phyloP scores from a whole-genome alignment of 306 rosid species.

The Vicia faba region DNA sequence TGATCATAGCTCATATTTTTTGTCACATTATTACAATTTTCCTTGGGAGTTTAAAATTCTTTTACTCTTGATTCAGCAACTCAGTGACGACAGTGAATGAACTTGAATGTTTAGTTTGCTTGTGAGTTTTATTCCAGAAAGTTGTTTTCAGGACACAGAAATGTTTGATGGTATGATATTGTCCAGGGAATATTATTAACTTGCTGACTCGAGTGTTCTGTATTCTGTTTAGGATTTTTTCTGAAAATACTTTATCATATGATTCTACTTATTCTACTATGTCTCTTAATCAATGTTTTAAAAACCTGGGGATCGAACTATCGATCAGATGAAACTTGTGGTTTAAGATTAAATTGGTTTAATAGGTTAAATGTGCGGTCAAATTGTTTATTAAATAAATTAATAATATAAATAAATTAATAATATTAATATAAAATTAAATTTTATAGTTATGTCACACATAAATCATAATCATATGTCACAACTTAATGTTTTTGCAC shows the following conservation, averaged over 20 bases:
- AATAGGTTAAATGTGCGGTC: too few relatives aligned
- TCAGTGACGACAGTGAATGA: slow-evolving; percentile 34
- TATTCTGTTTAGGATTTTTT: neutral
- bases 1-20: slow-evolving; percentile 47
- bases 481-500: too few relatives aligned
- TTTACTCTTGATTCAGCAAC: slow-evolving; percentile 21
- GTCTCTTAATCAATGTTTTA: neutral
- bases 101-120: slow-evolving; percentile 35
- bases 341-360: too few relatives aligned
- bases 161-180: slow-evolving; percentile 12
- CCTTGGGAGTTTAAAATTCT: slow-evolving; percentile 38
- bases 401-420: too few relatives aligned
- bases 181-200: neutral
- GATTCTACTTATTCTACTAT: neutral
- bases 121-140: slow-evolving; percentile 35
- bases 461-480: too few relatives aligned
- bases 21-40: slow-evolving; percentile 24
- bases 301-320: too few relatives aligned
- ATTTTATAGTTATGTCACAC: too few relatives aligned
- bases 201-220: neutral
- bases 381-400: too few relatives aligned
- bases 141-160: slow-evolving; percentile 1
- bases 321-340: too few relatives aligned
- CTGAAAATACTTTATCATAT: neutral
- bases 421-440: too few relatives aligned